Conservation (phyloP, 2,329 filamentous ascomycete species). For the Dothistroma septosporum region DNA sequence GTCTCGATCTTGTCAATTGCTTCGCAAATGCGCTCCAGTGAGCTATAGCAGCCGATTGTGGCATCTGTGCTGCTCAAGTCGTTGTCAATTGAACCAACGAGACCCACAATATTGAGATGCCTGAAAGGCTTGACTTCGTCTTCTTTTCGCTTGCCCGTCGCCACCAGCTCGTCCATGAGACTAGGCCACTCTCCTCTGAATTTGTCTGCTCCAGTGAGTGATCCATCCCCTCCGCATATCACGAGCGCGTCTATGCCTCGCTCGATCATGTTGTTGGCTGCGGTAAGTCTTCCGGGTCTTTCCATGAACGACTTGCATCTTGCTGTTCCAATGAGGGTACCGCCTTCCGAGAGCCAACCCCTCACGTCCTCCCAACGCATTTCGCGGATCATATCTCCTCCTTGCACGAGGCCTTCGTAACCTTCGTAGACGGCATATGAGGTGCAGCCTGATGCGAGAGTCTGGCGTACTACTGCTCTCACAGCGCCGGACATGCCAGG, state of each 20-base stretch:
- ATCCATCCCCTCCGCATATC: conserved; percentile 95
- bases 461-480: conserved; percentile 84
- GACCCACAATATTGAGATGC: conserved; percentile 90
- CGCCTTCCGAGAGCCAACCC: conserved; percentile 88
- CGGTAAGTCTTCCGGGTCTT: conserved; percentile 73
- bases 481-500: conserved; percentile 94
- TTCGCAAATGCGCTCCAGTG: conserved; percentile 86
- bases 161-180: conserved; percentile 77
- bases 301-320: conserved; percentile 90
- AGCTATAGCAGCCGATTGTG: conserved; percentile 95
- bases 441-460: conserved; percentile 66
- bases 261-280: conserved; percentile 90
- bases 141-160: conserved; percentile 64
- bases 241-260: conserved; percentile 93
- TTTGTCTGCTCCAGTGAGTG: conserved; percentile 88
- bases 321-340: conserved; percentile 92
- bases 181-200: conserved; percentile 92
- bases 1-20: conserved; percentile 96
- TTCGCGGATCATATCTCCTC: conserved; percentile 79
- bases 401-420: conserved; percentile 90
- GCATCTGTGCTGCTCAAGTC: conserved; percentile 96
- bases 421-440: conserved; percentile 68
- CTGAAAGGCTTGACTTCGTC: conserved; percentile 70
- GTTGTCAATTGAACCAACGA: conserved; percentile 97
- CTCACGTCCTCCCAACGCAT: conserved; percentile 92